phyloP scores from a whole-genome alignment of 169 alveolate genomes.

The Cryptosporidium ubiquitum region DNA sequence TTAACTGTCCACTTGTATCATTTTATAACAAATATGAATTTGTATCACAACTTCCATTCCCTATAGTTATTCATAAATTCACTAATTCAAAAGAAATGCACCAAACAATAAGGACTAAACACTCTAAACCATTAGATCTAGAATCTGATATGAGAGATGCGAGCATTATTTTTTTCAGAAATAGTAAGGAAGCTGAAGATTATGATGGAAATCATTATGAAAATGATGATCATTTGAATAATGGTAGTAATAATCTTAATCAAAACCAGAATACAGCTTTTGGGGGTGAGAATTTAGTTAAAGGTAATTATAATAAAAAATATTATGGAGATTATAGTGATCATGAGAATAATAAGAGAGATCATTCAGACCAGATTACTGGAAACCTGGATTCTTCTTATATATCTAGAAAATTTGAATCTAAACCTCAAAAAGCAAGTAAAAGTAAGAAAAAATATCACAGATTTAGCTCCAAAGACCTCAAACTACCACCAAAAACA shows the following conservation, averaged over 20 bases:
- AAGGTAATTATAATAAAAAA: background rate
- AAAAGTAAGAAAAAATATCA: background rate
- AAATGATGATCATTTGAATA: background rate
- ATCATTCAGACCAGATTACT: background rate
- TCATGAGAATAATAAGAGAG: background rate
- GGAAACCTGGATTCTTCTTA: too few relatives aligned
- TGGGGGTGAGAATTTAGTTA: background rate
- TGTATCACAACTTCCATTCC: constrained; percentile 64
- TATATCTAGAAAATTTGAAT: too few relatives aligned
- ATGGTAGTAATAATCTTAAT: background rate
- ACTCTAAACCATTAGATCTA: constrained; percentile 12
- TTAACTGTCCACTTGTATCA: constrained; percentile 62
- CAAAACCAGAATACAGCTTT: too few relatives aligned
- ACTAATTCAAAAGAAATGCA: constrained; percentile 54
- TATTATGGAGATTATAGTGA: background rate
- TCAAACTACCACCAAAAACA: constrained; percentile 65
- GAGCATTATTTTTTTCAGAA: constrained; percentile 14
- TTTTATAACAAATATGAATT: constrained; percentile 55
- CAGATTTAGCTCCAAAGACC: constrained; percentile 6
- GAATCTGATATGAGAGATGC: constrained; percentile 38
- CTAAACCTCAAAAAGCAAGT: background rate
- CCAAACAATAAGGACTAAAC: background rate
- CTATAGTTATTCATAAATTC: constrained; percentile 45
- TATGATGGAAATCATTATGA: background rate
- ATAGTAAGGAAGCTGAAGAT: background rate